These are phyloP conservation scores for Diplogelasinospora grovesii DNA, from an alignment of 495 filamentous ascomycete genomes.

Conservation along the genomic window DNA sequence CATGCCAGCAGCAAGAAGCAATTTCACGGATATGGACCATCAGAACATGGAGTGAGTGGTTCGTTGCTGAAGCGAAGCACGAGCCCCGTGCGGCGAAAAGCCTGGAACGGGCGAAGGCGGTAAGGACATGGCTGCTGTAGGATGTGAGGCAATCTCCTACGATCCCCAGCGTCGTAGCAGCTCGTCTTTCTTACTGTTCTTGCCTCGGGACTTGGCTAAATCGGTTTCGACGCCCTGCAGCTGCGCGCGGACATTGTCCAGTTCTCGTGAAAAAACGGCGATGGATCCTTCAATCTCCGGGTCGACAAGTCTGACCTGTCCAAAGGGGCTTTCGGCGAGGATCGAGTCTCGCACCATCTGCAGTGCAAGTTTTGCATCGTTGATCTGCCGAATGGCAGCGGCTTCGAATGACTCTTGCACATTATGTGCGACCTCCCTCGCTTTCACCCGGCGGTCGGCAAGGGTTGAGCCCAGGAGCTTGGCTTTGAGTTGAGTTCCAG, in stretches of 20 bases:
- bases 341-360: constrained; percentile 37
- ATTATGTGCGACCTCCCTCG: constrained; percentile 27
- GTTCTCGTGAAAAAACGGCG: constrained; percentile 27
- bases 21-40: too few species aligned
- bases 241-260: constrained; percentile 22
- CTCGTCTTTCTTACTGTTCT: constrained; percentile 33
- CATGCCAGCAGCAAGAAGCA: too few species aligned
- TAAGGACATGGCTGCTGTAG: too few species aligned
- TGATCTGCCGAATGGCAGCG: constrained; percentile 27
- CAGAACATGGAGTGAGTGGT: too few species aligned
- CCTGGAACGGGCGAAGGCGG: too few species aligned
- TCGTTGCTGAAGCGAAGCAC: too few species aligned
- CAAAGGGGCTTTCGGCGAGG: constrained; percentile 34
- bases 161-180: constrained; percentile 34
- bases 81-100: too few species aligned
- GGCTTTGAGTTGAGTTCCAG: constrained; percentile 8
- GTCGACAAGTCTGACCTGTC: constrained; percentile 33
- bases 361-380: constrained; percentile 32
- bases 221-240: constrained; percentile 21
- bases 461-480: constrained; percentile 18
- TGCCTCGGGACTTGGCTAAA: constrained; percentile 20
- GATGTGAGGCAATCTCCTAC: constrained; percentile 5
- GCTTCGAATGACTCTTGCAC: constrained; percentile 35
- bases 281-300: constrained; percentile 33
- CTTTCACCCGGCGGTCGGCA: constrained; percentile 26